Base-by-base conservation (phyloP, 1,284 basidiomycete genomes). In the Phylloboletellus chloephorus region DNA sequence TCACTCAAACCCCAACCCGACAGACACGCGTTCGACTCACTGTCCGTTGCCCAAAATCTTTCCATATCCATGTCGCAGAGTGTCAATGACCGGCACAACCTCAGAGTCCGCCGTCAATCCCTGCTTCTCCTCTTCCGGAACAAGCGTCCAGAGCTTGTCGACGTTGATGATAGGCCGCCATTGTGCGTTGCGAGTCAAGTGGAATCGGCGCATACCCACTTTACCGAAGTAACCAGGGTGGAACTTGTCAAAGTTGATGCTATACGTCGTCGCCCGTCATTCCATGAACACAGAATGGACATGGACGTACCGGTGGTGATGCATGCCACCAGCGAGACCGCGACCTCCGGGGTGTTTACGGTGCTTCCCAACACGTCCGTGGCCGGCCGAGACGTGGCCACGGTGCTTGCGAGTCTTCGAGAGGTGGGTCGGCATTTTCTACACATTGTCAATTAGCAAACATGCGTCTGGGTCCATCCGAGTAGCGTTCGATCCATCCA, bases 341-440 rank as follows among this genome's bases (percentile, higher is more conserved):
- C 95, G 90, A 91, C 95, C 95, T 78, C 95, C 95, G 49, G 96
- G 96, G 67, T 96, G 93, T 74, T 98, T 98, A 71, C 95, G 88
- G 84, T 98, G 95, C 82, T 98, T 98, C 61, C 95, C 96, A 65
- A 98, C 88, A 88, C 95, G 94, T 73, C 95, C 95, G 73, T 98
- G 86, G 76, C 93, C 93, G 64, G 93, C 93, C 56, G 94, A 98
- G 63, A 98, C 95, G 78, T 98, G 92, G 63, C 93, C 93, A 64
- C 93, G 82, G 76, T 95, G 93, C 78, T 98, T 98, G 74, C 95
- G 87, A 70, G 91, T 97, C 73, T 96, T 96, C 63, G 83, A 79
- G 73, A 93, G 77, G 67, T 78, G 90, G 67, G 93, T 91, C 67
- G 93, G 93, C 93, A 96, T 97, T 71, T 72, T 73, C 73, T 74